Conservation (phyloP, 805 yeast genomes). For the Saccharomycopsis vini region DNA sequence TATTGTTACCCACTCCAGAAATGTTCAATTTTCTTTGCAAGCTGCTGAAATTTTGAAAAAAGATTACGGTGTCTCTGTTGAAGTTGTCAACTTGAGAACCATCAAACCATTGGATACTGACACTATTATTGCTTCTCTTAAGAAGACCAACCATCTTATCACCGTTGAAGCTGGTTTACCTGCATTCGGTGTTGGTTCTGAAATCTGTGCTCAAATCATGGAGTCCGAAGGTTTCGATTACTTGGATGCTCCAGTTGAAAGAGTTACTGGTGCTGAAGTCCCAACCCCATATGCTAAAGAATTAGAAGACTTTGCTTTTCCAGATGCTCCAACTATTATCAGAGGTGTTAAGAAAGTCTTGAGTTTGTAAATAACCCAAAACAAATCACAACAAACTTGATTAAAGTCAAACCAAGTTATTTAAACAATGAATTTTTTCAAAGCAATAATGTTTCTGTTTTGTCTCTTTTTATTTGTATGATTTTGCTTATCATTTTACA, state of each 20-base stretch:
- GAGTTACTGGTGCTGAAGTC: slow-evolving; percentile 99
- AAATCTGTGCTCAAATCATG: slow-evolving; percentile 95
- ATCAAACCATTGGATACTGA: slow-evolving; percentile 94
- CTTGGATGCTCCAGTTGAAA: slow-evolving; percentile 96
- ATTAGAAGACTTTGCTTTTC: slow-evolving; percentile 98
- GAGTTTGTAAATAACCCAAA: slow-evolving; percentile 17
- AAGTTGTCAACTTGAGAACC: slow-evolving; percentile 90
- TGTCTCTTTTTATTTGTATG: no score
- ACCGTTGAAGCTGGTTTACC: slow-evolving; percentile 98
- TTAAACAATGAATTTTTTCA: no score
- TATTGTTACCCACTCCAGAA: slow-evolving; percentile 85
- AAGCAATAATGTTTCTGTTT: no score
- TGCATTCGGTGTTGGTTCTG: slow-evolving; percentile 97
- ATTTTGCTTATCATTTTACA: no score
- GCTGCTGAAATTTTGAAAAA: slow-evolving; percentile 84
- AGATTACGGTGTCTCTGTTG: slow-evolving; percentile 82
- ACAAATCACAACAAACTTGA: no score
- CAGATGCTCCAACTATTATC: slow-evolving; percentile 83
- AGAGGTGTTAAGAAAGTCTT: slow-evolving; percentile 79
- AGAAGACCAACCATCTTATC: slow-evolving; percentile 93
- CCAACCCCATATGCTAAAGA: slow-evolving; percentile 98
- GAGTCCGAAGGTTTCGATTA: slow-evolving; percentile 97
- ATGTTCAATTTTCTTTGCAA: slow-evolving; percentile 74
- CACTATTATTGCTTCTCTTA: slow-evolving; percentile 76
- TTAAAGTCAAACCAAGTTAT: no score